Percentiles rank a stretch among this genome's conserved stretches.
These are phyloP conservation scores for Ustulina deusta DNA, from an alignment of 2,329 filamentous ascomycete species.

Conservation along the genomic window DNA sequence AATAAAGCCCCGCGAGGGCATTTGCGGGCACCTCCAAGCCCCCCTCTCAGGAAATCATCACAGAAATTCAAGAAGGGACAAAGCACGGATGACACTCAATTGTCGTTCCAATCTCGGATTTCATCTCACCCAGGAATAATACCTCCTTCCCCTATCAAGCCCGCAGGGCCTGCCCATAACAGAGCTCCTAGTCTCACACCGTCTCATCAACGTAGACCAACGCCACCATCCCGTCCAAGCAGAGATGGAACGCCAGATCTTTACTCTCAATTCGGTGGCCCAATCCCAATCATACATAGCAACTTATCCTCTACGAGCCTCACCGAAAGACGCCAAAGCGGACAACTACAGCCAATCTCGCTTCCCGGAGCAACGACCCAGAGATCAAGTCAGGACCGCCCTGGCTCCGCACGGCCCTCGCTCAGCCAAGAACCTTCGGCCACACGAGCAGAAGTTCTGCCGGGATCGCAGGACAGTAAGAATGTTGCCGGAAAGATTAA, in stretches of 20 bases:
- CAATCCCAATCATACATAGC: constrained; percentile 70
- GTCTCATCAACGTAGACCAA: constrained; percentile 52
- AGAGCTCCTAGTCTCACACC: constrained; percentile 47
- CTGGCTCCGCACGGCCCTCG: constrained; percentile 47
- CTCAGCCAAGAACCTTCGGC: constrained; percentile 53
- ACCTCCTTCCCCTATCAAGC: constrained; percentile 53
- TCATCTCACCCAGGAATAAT: constrained; percentile 47
- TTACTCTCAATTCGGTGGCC: constrained; percentile 65
- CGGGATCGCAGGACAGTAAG: constrained; percentile 43
- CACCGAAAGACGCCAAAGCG: constrained; percentile 61
- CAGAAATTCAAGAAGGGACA: constrained; percentile 62
- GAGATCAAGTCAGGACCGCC: constrained; percentile 50
- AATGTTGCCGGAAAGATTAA: constrained; percentile 49
- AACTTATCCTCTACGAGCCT: constrained; percentile 66
- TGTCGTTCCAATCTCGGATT: constrained; percentile 55
- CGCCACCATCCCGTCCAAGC: constrained; percentile 72
- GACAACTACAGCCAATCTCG: constrained; percentile 51
- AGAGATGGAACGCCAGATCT: constrained; percentile 75
- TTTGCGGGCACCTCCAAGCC: constrained; percentile 67
- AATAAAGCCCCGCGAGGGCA: constrained; percentile 60
- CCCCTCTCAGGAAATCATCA: constrained; percentile 72
- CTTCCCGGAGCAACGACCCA: constrained; percentile 53
- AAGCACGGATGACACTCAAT: constrained; percentile 52
- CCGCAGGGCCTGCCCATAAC: constrained; percentile 44
- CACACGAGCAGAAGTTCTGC: constrained; percentile 41